Percentiles rank a stretch among this genome's conserved stretches.
These are phyloP conservation scores for Sporisorium exsertum DNA, from an alignment of 1,284 basidiomycete species.

Conservation along the genomic window DNA sequence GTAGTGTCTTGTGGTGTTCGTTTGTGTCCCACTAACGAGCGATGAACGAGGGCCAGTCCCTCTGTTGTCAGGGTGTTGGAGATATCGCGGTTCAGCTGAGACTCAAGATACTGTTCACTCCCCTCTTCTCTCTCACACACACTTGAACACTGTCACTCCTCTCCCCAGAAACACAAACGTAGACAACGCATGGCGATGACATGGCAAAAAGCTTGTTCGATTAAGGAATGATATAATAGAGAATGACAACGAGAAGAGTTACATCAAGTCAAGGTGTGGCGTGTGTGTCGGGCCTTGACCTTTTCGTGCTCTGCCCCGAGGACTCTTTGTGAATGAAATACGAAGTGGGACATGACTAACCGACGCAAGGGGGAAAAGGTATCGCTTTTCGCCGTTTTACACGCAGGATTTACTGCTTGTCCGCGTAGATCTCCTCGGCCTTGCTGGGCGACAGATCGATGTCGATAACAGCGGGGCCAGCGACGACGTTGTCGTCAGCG, in stretches of 20 bases:
- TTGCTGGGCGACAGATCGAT: slow-evolving; percentile 48
- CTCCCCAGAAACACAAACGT: background rate
- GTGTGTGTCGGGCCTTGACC: no score
- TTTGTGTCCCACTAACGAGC: no score
- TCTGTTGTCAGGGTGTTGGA: no score
- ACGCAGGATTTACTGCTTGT: background rate
- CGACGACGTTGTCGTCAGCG: slow-evolving; percentile 71
- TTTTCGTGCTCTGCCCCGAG: background rate
- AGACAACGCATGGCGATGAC: background rate
- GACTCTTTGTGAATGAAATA: background rate
- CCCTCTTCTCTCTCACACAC: background rate
- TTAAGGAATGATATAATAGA: slow-evolving; percentile 7
- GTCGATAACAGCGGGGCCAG: slow-evolving; percentile 72
- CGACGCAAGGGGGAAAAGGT: no score
- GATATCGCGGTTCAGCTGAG: no score
- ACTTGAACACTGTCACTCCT: no score
- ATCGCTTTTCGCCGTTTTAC: no score
- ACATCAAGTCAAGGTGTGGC: background rate
- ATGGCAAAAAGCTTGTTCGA: slow-evolving; percentile 17
- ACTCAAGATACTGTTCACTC: no score
- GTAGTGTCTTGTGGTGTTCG: no score
- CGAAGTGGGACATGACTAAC: background rate
- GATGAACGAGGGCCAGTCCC: no score
- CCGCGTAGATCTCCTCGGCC: slow-evolving; percentile 38
- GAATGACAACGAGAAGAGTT: background rate